Evolutionary conservation across 2,329 filamentous ascomycete genomes (phyloP).

Genomic region (Aspergillus cejpii): DNA sequence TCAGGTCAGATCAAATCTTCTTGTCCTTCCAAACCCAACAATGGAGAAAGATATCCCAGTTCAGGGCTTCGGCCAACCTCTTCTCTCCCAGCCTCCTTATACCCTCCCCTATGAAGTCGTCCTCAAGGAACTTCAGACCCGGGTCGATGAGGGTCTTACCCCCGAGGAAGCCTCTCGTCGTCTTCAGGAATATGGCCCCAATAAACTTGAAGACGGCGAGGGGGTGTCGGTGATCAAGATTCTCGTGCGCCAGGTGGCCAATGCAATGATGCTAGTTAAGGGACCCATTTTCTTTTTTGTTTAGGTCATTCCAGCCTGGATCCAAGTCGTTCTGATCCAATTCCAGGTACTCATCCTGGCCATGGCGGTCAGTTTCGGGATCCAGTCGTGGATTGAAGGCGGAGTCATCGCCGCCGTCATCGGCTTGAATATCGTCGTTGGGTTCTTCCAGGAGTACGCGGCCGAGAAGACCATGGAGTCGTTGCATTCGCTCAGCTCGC

Average conservation of each 20-base stretch:
- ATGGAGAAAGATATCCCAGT: no score
- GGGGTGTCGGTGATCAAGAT: constrained; percentile 65
- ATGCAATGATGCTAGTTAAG: constrained; percentile 60
- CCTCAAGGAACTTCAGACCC: constrained; percentile 50
- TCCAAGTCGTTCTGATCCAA: no score
- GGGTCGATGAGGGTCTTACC: constrained; percentile 53
- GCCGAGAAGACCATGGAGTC: constrained; percentile 59
- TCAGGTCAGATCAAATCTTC: no score
- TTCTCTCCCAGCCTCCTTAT: constrained; percentile 59
- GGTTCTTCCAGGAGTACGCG: constrained; percentile 56
- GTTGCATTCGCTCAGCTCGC: constrained; percentile 51
- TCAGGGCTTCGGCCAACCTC: no score
- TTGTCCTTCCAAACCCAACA: no score
- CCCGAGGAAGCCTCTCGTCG: constrained; percentile 49
- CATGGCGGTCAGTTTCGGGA: constrained; percentile 58
- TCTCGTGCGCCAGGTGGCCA: constrained; percentile 59
- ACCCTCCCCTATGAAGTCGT: constrained; percentile 50
- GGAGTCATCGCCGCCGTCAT: constrained; percentile 56
- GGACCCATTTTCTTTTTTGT: not conserved
- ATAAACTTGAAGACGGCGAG: constrained; percentile 59
- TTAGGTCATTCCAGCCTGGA: constrained; percentile 24
- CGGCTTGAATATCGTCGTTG: constrained; percentile 51
- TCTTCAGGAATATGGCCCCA: constrained; percentile 54
- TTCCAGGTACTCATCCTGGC: constrained; percentile 72
- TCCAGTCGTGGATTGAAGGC: constrained; percentile 54